Percentiles rank a stretch among this genome's conserved stretches.
phyloP scores from a whole-genome alignment of 768 basidiomycete genomes.

The Trametes meyenii region DNA sequence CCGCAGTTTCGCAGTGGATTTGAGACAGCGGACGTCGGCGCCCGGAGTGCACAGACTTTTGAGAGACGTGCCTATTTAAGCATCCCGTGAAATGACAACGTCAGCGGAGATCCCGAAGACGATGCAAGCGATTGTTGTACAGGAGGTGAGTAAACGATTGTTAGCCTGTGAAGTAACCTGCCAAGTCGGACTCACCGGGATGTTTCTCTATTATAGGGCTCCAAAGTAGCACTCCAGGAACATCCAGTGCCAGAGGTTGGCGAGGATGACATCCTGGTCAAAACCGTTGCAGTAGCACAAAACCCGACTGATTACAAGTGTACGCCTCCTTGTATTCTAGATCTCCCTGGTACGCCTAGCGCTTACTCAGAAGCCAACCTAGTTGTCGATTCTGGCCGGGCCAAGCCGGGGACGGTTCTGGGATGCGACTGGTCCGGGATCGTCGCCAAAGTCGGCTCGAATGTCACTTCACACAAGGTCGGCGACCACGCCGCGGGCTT shows the following conservation, averaged over 20 bases:
- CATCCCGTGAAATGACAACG: no score
- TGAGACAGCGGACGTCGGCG: no score
- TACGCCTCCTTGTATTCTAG: constrained; percentile 7
- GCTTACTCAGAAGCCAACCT: background rate
- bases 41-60: no score
- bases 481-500: constrained; percentile 35
- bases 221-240: constrained; percentile 23
- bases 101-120: constrained; percentile 15
- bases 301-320: constrained; percentile 34
- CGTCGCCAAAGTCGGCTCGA: constrained; percentile 19
- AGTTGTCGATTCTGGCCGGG: background rate
- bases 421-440: constrained; percentile 17
- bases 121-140: constrained; percentile 29
- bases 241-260: constrained; percentile 27
- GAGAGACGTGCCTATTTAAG: no score
- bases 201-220: constrained; percentile 1
- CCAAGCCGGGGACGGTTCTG: constrained; percentile 3
- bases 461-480: constrained; percentile 19
- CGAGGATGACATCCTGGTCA: constrained; percentile 32
- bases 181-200: background rate
- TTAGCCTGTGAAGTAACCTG: background rate
- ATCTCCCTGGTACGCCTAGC: background rate
- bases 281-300: constrained; percentile 29
- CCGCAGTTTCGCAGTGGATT: no score
- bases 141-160: constrained; percentile 4